Base-by-base conservation (phyloP, 2,329 filamentous ascomycete species). In the Colletotrichum sp. region DNA sequence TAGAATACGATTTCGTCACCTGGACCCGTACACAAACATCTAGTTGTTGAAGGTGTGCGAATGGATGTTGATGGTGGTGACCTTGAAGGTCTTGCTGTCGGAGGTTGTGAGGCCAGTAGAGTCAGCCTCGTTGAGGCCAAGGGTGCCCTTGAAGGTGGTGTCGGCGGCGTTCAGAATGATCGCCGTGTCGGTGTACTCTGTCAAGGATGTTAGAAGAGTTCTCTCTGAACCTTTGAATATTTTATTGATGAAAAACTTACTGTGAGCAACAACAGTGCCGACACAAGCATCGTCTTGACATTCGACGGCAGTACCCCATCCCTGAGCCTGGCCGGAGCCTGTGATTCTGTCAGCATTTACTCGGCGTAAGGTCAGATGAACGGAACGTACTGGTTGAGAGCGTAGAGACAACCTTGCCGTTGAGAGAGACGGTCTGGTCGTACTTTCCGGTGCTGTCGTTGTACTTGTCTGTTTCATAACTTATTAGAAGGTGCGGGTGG, bases 381-480 rank as follows among this genome's bases (percentile, higher is more conserved):
- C 1, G 3, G 24, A 5, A 12, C 55, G 5, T n/a, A 48, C 56
- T 69, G 8, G 36, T 69, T 3, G 67, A 69, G 3, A 69, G 58
- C 3, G 36, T 52, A 2, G 67, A 69, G 4, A 69, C 36, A 2
- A 55, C 67, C 56, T 52, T 62, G 56, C 56, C 26, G n/a, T 69
- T 69, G n/a, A 69, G 34, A n/a, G 56, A 62, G 18, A 62, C 56
- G 9, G 56, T 52, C 13, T 69, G 67, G n/a, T 69, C 38, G 28
- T 69, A 69, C 26, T 63, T 69, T 56, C 67, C 67, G 4, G 67
- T 69, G 56, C 67, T 62, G 36, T 69, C 66, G 32, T 69, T 69
- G 55, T 69, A 59, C 18, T 69, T 69, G 52, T 69, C 66, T 69
- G 7, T 28, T 12, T 2, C 9, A 18, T 0, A 21, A 9, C 10